phyloP scores from a whole-genome alignment of 805 yeast genomes.

The Lipomyces sp. region DNA sequence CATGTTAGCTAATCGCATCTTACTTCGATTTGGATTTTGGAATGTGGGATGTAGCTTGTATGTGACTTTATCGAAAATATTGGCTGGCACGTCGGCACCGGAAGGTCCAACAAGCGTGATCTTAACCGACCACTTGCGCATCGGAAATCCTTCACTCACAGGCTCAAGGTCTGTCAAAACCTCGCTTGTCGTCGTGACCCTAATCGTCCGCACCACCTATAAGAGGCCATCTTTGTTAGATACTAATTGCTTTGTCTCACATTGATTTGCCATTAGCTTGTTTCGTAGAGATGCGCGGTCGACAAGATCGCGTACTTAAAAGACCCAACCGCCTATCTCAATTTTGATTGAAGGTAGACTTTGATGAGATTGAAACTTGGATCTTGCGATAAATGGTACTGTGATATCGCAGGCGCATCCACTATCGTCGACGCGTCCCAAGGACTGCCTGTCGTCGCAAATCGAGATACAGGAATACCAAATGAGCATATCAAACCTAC shows the following conservation, averaged over 20 bases:
- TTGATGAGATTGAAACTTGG: not conserved
- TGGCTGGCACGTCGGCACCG: slow-evolving; percentile 85
- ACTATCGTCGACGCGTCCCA: not conserved
- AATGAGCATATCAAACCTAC: not conserved
- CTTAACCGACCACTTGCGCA: slow-evolving; percentile 90
- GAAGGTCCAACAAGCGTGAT: slow-evolving; percentile 73
- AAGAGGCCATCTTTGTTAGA: slow-evolving; percentile 5
- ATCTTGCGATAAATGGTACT: not conserved
- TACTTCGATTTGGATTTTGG: slow-evolving; percentile 75
- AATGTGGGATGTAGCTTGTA: slow-evolving; percentile 95
- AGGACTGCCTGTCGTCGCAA: not conserved
- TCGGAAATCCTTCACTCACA: slow-evolving; percentile 88
- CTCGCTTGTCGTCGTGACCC: slow-evolving; percentile 42
- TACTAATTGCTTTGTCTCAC: not conserved
- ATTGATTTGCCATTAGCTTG: not conserved
- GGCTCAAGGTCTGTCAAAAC: slow-evolving; percentile 79
- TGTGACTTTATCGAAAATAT: slow-evolving; percentile 86
- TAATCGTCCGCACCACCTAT: slow-evolving; percentile 35
- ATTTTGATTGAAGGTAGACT: not conserved
- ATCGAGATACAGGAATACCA: not conserved
- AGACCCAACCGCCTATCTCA: not conserved
- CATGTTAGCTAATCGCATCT: slow-evolving; percentile 5
- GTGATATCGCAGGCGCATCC: not conserved
- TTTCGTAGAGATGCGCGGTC: not conserved
- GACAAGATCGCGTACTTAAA: not conserved